These are phyloP conservation scores for Huntiella omanensis DNA, from an alignment of 2,329 filamentous ascomycete species.

Conservation along the genomic window DNA sequence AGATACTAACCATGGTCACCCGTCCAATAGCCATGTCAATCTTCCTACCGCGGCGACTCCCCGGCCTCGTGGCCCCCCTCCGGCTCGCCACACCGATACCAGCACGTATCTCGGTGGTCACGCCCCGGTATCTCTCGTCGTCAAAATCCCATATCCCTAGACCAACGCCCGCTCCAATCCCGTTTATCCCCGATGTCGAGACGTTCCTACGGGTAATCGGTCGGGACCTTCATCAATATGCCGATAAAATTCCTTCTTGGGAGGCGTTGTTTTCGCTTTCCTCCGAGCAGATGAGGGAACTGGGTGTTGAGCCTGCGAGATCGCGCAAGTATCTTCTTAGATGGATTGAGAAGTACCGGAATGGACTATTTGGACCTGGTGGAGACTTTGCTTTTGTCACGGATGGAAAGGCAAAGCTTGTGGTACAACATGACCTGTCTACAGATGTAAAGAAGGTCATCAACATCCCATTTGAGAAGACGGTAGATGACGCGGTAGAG, in stretches of 20 bases:
- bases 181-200: conserved; percentile 65
- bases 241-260: conserved; percentile 78
- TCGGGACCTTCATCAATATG: conserved; percentile 64
- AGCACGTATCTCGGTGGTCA: background rate
- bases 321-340: conserved; percentile 66
- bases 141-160: conserved; percentile 8
- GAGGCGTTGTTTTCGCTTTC: conserved; percentile 70
- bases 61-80: background rate
- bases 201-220: conserved; percentile 88
- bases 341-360: conserved; percentile 72
- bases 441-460: conserved; percentile 33
- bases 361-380: conserved; percentile 59
- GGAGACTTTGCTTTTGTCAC: conserved; percentile 61
- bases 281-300: conserved; percentile 57
- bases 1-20: too few species aligned
- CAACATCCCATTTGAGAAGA: conserved; percentile 32
- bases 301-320: conserved; percentile 74
- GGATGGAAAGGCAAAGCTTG: conserved; percentile 33
- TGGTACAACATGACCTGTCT: conserved; percentile 19
- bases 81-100: background rate
- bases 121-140: conserved; percentile 1
- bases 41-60: conserved; percentile 3
- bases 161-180: conserved; percentile 38
- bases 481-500: conserved; percentile 14
- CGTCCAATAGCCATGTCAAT: background rate